Evolutionary conservation across 2,329 filamentous ascomycete genomes (phyloP).

Genomic region (Thielaviopsis populi): DNA sequence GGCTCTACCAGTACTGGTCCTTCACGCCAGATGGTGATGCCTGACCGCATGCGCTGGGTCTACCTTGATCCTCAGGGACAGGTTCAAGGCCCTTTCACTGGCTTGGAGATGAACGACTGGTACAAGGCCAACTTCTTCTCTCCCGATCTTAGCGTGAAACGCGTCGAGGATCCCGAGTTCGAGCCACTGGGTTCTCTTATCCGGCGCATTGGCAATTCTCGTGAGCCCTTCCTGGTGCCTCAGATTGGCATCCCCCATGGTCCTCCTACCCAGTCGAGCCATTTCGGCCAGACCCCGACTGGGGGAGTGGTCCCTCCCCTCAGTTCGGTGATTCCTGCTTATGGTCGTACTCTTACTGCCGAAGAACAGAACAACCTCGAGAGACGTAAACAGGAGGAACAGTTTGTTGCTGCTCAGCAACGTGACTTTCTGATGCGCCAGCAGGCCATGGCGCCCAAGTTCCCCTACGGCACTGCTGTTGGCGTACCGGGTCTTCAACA

Average conservation of each 20-base stretch:
- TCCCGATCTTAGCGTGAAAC: slow-evolving; percentile 84
- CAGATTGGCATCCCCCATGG: slow-evolving; percentile 94
- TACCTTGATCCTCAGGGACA: slow-evolving; percentile 90
- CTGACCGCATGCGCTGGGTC: slow-evolving; percentile 96
- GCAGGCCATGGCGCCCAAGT: slow-evolving; percentile 54
- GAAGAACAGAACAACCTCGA: slow-evolving; percentile 97
- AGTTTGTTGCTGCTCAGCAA: slow-evolving; percentile 90
- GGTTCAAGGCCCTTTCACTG: slow-evolving; percentile 87
- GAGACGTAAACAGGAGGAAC: slow-evolving; percentile 92
- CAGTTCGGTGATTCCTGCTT: slow-evolving; percentile 85
- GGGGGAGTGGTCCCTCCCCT: slow-evolving; percentile 71
- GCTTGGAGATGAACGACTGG: slow-evolving; percentile 99
- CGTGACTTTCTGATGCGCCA: slow-evolving; percentile 73
- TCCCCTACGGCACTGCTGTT: slow-evolving; percentile 29
- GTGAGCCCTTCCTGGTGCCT: slow-evolving; percentile 92
- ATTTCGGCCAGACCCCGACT: slow-evolving; percentile 34
- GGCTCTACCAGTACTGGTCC: slow-evolving; percentile 38
- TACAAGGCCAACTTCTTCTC: slow-evolving; percentile 98
- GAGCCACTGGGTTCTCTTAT: slow-evolving; percentile 92
- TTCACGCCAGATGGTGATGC: slow-evolving; percentile 93
- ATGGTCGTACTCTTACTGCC: slow-evolving; percentile 87
- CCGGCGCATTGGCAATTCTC: slow-evolving; percentile 86
- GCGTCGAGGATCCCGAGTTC: slow-evolving; percentile 83
- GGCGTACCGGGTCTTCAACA: slow-evolving; percentile 49
- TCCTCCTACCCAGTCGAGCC: slow-evolving; percentile 40